Evolutionary conservation across 345 rosid genomes (phyloP).

Genomic region (Garcia nutans): DNA sequence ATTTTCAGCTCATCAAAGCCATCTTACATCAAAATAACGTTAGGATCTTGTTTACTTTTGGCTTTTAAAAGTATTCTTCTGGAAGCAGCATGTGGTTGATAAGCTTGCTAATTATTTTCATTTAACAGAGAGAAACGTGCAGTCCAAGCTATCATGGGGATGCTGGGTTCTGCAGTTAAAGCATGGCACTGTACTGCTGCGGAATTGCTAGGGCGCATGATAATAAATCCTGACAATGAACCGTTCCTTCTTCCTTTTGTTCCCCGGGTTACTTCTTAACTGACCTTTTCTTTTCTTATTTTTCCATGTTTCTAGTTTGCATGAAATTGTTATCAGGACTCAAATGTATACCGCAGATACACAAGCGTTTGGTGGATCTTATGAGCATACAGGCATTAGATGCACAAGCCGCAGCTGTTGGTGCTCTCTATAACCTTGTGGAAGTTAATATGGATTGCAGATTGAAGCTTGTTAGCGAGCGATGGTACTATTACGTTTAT

Average conservation of each 20-base stretch:
- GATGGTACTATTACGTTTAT: constrained; percentile 55
- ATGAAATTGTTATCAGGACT: constrained; percentile 9
- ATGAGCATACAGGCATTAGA: constrained; percentile 72
- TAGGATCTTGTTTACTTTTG: constrained; percentile 33
- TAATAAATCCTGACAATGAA: constrained; percentile 95
- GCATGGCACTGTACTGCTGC: constrained; percentile 99
- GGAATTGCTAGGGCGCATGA: constrained; percentile 85
- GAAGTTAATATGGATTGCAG: constrained; percentile 97
- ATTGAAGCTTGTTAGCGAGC: constrained; percentile 90
- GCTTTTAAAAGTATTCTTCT: constrained; percentile 7
- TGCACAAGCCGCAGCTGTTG: constrained; percentile 96
- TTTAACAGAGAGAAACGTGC: constrained; percentile 80
- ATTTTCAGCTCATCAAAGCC: constrained; percentile 85
- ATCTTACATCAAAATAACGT: constrained; percentile 80
- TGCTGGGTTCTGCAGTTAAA: constrained; percentile 68
- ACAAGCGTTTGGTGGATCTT: constrained; percentile 82
- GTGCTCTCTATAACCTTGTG: constrained; percentile 91
- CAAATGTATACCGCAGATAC: constrained; percentile 56
- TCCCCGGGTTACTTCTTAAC: constrained; percentile 57
- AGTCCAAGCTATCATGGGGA: constrained; percentile 84
- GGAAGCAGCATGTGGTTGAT: constrained; percentile 17
- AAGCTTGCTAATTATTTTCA: constrained; percentile 21
- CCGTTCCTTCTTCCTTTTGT: constrained; percentile 85
- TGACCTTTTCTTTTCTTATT: background rate
- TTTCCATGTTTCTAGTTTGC: background rate